These are phyloP conservation scores for Penicillium arizonense DNA, from an alignment of 495 filamentous ascomycete species.

Conservation along the genomic window DNA sequence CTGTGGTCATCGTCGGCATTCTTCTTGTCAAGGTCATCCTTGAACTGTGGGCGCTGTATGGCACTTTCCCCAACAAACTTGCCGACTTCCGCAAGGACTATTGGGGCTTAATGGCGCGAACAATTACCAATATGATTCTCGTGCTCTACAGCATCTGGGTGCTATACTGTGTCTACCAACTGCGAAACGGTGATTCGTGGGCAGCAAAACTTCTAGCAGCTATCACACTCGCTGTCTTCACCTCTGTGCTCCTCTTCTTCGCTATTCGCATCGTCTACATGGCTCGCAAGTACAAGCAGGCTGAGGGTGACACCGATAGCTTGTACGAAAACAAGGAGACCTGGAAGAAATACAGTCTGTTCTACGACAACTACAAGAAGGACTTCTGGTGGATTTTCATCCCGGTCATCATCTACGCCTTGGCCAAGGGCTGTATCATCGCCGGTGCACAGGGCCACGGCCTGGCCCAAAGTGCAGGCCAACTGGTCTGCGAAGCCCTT, in stretches of 20 bases:
- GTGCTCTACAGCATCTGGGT: slow-evolving; percentile 94
- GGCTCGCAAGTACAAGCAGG: slow-evolving; percentile 69
- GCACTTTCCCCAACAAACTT: slow-evolving; percentile 77
- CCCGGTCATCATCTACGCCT: slow-evolving; percentile 88
- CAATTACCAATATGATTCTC: slow-evolving; percentile 88
- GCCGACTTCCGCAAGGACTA: slow-evolving; percentile 90
- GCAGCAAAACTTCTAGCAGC: slow-evolving; percentile 84
- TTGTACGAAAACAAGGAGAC: slow-evolving; percentile 87
- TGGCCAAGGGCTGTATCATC: slow-evolving; percentile 83
- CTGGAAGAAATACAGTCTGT: slow-evolving; percentile 94
- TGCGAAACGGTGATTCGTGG: slow-evolving; percentile 93
- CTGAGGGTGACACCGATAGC: slow-evolving; percentile 68
- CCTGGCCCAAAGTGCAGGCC: slow-evolving; percentile 71
- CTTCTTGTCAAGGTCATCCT: slow-evolving; percentile 89
- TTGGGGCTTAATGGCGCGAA: slow-evolving; percentile 84
- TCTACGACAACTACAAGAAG: slow-evolving; percentile 93
- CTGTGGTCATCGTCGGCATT: slow-evolving; percentile 80
- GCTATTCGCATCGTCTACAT: slow-evolving; percentile 76
- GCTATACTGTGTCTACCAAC: slow-evolving; percentile 93
- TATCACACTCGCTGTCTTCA: slow-evolving; percentile 78
- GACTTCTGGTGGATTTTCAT: slow-evolving; percentile 97
- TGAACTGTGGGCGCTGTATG: slow-evolving; percentile 88
- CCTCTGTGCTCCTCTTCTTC: slow-evolving; percentile 73
- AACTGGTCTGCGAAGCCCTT: slow-evolving; percentile 76
- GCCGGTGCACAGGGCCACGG: slow-evolving; percentile 87